These are phyloP conservation scores for Ganoderma sinense DNA, from an alignment of 1,284 basidiomycete species.

Conservation along the genomic window DNA sequence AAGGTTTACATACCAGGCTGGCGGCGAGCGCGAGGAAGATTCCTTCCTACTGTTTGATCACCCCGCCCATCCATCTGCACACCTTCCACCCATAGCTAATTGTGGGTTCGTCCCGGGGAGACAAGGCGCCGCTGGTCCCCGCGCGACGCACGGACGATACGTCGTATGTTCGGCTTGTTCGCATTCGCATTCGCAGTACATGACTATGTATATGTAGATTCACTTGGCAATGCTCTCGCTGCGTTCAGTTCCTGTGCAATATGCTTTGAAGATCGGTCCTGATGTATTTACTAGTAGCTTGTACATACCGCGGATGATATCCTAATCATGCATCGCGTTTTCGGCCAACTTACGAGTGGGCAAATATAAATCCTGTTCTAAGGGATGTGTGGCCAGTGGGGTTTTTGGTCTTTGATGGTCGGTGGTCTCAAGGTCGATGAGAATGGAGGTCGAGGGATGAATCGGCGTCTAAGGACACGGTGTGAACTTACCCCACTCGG, in stretches of 20 bases:
- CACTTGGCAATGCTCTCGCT: not conserved
- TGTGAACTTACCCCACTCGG: no score
- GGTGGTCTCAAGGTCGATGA: no score
- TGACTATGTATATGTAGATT: no score
- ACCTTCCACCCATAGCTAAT: not conserved
- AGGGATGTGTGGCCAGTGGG: no score
- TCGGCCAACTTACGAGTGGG: not conserved
- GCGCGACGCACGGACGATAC: not conserved
- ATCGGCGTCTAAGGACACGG: no score
- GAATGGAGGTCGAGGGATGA: no score
- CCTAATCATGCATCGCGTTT: not conserved
- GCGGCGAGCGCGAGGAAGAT: not conserved
- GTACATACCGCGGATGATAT: conserved; percentile 1
- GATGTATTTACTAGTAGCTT: not conserved
- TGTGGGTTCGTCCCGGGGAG: not conserved
- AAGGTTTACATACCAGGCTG: not conserved
- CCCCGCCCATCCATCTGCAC: not conserved
- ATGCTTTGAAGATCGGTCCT: not conserved
- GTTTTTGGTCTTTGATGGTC: no score
- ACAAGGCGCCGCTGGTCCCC: not conserved
- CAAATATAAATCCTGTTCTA: no score
- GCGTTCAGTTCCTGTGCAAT: not conserved
- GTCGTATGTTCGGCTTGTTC: not conserved
- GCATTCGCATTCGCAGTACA: not conserved
- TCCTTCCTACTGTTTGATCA: not conserved